Base-by-base conservation (phyloP, 805 yeast genomes). In the Sugiyamaella qingdaonensis region DNA sequence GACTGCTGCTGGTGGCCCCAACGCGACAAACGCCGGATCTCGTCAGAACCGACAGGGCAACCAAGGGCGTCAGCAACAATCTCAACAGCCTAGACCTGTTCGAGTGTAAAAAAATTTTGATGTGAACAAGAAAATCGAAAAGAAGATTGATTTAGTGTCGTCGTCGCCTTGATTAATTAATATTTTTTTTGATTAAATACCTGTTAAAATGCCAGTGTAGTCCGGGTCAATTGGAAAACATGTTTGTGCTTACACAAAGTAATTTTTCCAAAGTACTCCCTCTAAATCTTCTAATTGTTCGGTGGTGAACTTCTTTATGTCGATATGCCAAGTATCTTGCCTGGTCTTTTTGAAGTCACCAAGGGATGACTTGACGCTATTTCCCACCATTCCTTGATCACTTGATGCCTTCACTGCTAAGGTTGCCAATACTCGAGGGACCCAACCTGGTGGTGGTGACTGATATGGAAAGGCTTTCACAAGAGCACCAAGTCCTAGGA, bases 251-350 rank as follows among this genome's bases (percentile, higher is more conserved):
- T 72, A 89, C 8, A 92, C 89, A 68, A 89, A 91, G 65, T 94
- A 92, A 65, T 95, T 88, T 67, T 87, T 86, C 87, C 96, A 86
- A 27, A 91, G 70, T 2, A 92, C 97, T 41, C 99, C 99, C 67
- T 92, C 99, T 44, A 92, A 72, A 65, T 89, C 96, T 64, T 89
- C 94, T 48, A 90, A 73, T 68, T 92, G 95, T 3, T 85, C 88
- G 47, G 78, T 80, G 8, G 83, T 81, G 67, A 92, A 94, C 11
- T 78, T 81, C 59, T 76, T 76, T 55, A 86, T 78, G 66, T 92
- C 99, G 54, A 89, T 80, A 63, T 88, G 95, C 99, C 99, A 92
- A 0, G 97, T 89, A 63, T 92, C 99, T 54, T 91, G 95, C 59
- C 98, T 79, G 4, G 88, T 82, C 72, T 90, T 90, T 67, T 91